phyloP scores from a whole-genome alignment of 2,329 filamentous ascomycete species.

The Achaetomium macrosporum region DNA sequence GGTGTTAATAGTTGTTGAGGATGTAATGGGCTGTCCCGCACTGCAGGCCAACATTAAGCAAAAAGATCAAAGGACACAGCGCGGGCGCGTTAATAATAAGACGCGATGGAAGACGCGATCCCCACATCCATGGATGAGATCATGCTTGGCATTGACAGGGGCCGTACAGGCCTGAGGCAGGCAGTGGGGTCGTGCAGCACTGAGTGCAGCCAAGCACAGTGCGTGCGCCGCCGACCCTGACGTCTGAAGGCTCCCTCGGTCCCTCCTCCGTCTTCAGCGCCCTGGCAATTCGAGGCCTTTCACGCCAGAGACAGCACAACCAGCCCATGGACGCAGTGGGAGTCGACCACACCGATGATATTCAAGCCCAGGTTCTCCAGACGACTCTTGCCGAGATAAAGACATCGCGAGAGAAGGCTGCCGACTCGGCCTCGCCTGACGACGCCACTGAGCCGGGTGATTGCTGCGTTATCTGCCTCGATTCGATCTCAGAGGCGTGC shows the following conservation, averaged over 20 bases:
- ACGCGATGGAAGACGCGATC: conserved; percentile 10
- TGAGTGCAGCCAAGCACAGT: neutral
- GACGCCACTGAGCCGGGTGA: conserved; percentile 16
- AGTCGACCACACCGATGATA: conserved; percentile 28
- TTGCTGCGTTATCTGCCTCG: conserved; percentile 84
- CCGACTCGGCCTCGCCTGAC: conserved; percentile 10
- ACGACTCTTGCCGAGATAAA: conserved; percentile 41
- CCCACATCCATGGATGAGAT: neutral
- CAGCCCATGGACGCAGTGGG: conserved; percentile 28
- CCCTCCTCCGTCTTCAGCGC: neutral
- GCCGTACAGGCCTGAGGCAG: too few species aligned
- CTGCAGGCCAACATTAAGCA: too few species aligned
- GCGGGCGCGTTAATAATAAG: neutral
- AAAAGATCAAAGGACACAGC: neutral
- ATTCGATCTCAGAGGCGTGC: conserved; percentile 65
- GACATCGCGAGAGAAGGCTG: conserved; percentile 22
- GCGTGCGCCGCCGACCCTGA: neutral
- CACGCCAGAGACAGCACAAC: neutral
- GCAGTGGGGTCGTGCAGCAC: too few species aligned
- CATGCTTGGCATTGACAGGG: conserved; percentile 8
- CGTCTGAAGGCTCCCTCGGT: too few species aligned
- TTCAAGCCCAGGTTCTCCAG: conserved; percentile 39
- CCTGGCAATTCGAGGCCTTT: too few species aligned
- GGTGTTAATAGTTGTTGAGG: neutral
- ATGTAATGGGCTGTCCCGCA: neutral